Base-by-base conservation (phyloP, 805 yeast genomes). In the Kazachstania taianensis region DNA sequence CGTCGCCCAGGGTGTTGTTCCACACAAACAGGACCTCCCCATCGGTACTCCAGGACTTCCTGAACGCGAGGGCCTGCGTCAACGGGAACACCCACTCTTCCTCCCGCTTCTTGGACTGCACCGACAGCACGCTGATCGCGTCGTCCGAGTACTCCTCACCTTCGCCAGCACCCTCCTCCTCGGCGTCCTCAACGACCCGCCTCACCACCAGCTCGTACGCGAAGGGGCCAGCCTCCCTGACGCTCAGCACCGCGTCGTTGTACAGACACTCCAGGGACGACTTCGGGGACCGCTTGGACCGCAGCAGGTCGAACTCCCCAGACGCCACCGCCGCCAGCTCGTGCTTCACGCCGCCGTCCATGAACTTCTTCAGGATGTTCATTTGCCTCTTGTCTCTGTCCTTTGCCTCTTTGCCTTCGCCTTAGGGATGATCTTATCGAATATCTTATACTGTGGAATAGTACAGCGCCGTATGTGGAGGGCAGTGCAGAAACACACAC, bases 1-100 rank as follows among this genome's bases (percentile, higher is more conserved):
- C 69, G 49, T 87, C 96, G n/a, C 95, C 96, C 30, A 75, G 76
- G 25, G 75, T 53, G 55, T 92, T 95, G 10, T 62, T 67, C 97
- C 97, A 89, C 0, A 79, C 65, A 19, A 89, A 69, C 2, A 78
- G 74, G 27, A 66, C 61, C 4, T 69, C 62, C 1, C 78, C 81
- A 25, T 73, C 72, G 28, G 64, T 57, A 36, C 70, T 69, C 38
- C 70, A 65, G 39, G 65, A 65, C 38, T 71, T 66, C 40, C 73
- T 67, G 33, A 87, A 63, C 27, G 68, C 62, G 38, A 89, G 61
- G 3, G 70, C 70, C 41, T 73, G 74, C 44, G 73, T 74, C 20
- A 92, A 69, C 22, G 76, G 61, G 48, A 81, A 87, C 12, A 71
- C 62, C 72, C 87, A 74, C 50, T 85, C 87, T 49, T 81, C 92